Conservation (phyloP, 805 yeast species). For the Yueomyces sp. region DNA sequence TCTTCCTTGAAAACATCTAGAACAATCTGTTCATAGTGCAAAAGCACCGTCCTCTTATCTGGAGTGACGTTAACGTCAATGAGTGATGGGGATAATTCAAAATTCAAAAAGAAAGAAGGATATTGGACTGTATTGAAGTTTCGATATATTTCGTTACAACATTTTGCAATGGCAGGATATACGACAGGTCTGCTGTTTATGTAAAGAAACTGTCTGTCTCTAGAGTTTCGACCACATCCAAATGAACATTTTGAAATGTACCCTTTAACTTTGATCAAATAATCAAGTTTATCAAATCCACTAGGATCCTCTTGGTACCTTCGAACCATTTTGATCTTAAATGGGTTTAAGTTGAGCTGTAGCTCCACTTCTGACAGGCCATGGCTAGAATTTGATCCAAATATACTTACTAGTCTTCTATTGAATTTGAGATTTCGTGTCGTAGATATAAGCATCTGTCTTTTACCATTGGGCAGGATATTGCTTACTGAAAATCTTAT, state of each 20-base stretch:
- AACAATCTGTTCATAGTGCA: slow-evolving; percentile 53
- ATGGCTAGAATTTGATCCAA: slow-evolving; percentile 51
- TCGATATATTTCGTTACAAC: slow-evolving; percentile 62
- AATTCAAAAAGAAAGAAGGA: slow-evolving; percentile 56
- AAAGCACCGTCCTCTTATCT: slow-evolving; percentile 62
- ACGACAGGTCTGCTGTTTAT: slow-evolving; percentile 67
- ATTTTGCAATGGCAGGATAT: slow-evolving; percentile 39
- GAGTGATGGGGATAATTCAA: slow-evolving; percentile 36
- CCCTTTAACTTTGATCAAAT: slow-evolving; percentile 37
- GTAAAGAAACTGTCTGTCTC: slow-evolving; percentile 64
- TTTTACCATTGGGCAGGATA: slow-evolving; percentile 33
- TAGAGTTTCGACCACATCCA: slow-evolving; percentile 60
- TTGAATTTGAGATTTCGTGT: slow-evolving; percentile 35
- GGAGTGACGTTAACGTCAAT: slow-evolving; percentile 89
- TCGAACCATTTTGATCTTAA: slow-evolving; percentile 9
- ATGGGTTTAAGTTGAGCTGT: slow-evolving; percentile 25
- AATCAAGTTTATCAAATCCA: slow-evolving; percentile 12
- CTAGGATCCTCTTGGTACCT: slow-evolving; percentile 7
- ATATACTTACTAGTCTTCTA: slow-evolving; percentile 52
- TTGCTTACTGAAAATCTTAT: slow-evolving; percentile 53
- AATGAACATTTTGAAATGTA: slow-evolving; percentile 62
- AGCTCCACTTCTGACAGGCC: slow-evolving; percentile 43
- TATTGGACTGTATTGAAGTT: slow-evolving; percentile 57
- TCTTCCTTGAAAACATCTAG: slow-evolving; percentile 41
- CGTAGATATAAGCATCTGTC: slow-evolving; percentile 43